Base-by-base conservation (phyloP, 2,329 filamentous ascomycete genomes). In the Sphaerostilbella broomeana region DNA sequence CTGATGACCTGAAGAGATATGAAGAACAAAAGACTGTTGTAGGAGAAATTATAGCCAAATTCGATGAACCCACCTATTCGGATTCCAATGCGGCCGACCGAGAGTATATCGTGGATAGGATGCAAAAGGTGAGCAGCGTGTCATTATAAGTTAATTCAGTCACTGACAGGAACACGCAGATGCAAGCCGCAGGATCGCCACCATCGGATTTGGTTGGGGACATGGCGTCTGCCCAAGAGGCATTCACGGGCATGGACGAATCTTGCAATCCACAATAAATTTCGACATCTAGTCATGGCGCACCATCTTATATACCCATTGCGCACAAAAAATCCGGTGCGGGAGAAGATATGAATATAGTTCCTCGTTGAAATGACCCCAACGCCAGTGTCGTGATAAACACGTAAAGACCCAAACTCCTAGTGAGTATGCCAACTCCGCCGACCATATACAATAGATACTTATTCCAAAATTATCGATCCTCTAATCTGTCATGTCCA, bases 161-260 rank as follows among this genome's bases (percentile, higher is more conserved):
- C n/a, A n/a, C n/a, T n/a, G n/a, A 7, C 22, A 25, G 7, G 22
- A 25, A 25, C 22, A 25, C 22, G 22, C 22, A 95, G 90, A 98
- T 98, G 92, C 92, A 98, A 89, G 82, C 82, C 36, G 84, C 84
- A 45, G 92, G 92, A 8, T 88, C 86, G 15, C 92, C 92, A 30
- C 92, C 92, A 1, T 74, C 86, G 25, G 92, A 97, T 60, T 69
- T 98, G 13, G 84, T 98, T 12, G 90, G 89, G 40, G 87, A 95
- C 57, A 84, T 94, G 77, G 80, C 81, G 40, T 84, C 84, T 35
- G 84, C 85, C 13, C 86, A 90, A 56, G 86, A 90, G 49, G 75
- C 73, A 6, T 68, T 82, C 42, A 74, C 70, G 28, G 70, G 65
- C 22, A 69, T 75, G 18, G 78, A 81, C 49, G 78, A 81, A 51